These are phyloP conservation scores for Pezicula neosporulosa DNA, from an alignment of 2,329 filamentous ascomycete genomes.

Conservation along the genomic window DNA sequence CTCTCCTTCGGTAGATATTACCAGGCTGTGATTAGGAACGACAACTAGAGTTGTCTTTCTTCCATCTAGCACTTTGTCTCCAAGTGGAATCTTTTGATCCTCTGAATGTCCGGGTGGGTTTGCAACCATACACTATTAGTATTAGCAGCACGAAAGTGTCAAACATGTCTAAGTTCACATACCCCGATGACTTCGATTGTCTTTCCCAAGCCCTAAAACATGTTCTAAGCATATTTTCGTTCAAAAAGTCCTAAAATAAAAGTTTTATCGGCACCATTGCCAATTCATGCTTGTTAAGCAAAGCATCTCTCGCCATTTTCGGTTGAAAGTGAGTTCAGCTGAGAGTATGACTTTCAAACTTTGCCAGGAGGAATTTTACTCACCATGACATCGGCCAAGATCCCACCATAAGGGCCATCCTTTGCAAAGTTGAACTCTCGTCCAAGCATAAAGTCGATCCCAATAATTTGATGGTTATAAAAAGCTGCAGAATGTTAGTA, in stretches of 20 bases:
- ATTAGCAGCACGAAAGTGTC: not conserved
- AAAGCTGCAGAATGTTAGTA: too few relatives aligned
- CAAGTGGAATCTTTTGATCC: not conserved
- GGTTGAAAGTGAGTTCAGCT: too few relatives aligned
- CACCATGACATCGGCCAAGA: not conserved
- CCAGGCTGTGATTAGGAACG: not conserved
- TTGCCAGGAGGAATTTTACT: not conserved
- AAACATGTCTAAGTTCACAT: not conserved
- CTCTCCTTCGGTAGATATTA: not conserved
- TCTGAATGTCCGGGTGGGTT: not conserved
- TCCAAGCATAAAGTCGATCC: not conserved
- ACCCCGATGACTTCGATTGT: not conserved
- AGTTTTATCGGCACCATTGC: too few relatives aligned
- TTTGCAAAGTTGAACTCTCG: not conserved
- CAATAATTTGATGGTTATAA: not conserved
- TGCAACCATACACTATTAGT: not conserved
- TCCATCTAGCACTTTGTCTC: not conserved
- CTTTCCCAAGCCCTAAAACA: not conserved
- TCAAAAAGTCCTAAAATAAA: too few relatives aligned
- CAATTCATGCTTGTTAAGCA: too few relatives aligned
- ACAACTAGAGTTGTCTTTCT: not conserved
- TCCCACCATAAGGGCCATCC: not conserved
- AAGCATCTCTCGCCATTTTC: too few relatives aligned
- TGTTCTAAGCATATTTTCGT: too few relatives aligned
- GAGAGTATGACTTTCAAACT: not conserved